Conservation (phyloP, 192 early-diverging fungal genomes). For the Entrophospora sp. region DNA sequence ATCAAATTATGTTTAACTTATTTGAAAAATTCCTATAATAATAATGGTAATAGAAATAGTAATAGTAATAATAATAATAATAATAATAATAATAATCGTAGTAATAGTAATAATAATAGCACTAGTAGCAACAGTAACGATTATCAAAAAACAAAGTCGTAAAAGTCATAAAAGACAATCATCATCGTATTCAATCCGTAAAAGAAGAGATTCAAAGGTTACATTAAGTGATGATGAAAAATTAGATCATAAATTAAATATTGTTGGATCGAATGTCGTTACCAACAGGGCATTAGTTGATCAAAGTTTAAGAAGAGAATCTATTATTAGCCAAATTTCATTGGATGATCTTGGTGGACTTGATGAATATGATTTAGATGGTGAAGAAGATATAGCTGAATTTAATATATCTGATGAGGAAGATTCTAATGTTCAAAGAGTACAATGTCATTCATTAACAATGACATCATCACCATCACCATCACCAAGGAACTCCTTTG, state of each 20-base stretch:
- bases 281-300: no score
- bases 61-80: no score
- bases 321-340: background rate
- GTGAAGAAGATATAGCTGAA: slow-evolving; percentile 12
- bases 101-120: no score
- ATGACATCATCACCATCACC: background rate
- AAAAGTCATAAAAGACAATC: background rate
- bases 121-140: no score
- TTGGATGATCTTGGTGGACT: background rate
- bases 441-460: no score
- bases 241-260: no score
- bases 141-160: no score
- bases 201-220: background rate
- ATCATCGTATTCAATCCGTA: background rate
- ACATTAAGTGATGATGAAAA: background rate
- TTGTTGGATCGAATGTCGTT: no score
- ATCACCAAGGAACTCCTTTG: background rate
- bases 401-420: slow-evolving; percentile 6
- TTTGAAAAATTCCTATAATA: slow-evolving; percentile 7
- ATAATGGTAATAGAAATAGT: no score
- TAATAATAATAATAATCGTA: background rate
- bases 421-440: background rate
- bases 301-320: slow-evolving; percentile 1
- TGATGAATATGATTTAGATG: slow-evolving; percentile 12
- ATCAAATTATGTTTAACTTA: slow-evolving; percentile 8